Evolutionary conservation across 148 eudicot genomes (phyloP).

Genomic region (Selenicereus undatus): DNA sequence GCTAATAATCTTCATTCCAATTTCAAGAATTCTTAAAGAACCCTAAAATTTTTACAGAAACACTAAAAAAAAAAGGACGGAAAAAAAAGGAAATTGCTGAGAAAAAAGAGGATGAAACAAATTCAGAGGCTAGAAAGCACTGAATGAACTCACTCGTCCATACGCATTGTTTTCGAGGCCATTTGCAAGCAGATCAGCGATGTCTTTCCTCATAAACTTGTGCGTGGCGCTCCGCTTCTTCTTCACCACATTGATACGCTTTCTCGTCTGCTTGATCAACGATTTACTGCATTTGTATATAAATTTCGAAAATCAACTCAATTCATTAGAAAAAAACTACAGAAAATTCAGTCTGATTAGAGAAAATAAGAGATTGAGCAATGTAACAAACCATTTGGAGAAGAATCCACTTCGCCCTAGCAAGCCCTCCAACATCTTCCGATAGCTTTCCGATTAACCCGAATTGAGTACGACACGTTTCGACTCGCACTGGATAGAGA

Average conservation of each 20-base stretch:
- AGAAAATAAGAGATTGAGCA: constrained; percentile 4
- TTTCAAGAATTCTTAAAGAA: not conserved
- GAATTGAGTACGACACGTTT: not conserved
- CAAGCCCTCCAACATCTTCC: constrained; percentile 60
- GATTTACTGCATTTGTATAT: constrained; percentile 17
- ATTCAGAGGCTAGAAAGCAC: not conserved
- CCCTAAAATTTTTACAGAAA: not conserved
- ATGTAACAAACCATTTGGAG: constrained; percentile 47
- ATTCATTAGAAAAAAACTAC: not conserved
- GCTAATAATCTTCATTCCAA: not conserved
- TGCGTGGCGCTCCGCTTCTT: constrained; percentile 71
- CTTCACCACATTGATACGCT: constrained; percentile 60
- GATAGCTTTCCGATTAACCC: not conserved
- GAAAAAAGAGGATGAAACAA: no score
- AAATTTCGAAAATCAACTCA: not conserved
- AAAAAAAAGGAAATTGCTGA: not conserved
- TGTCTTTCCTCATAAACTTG: constrained; percentile 81
- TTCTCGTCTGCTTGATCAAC: constrained; percentile 59
- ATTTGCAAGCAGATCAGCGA: constrained; percentile 68
- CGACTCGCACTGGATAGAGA: not conserved
- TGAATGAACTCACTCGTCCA: constrained; percentile 48
- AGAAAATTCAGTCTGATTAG: not conserved
- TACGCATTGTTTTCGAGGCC: constrained; percentile 73
- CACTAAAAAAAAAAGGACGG: not conserved
- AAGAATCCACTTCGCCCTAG: constrained; percentile 51